These are phyloP conservation scores for Wallacemonas sp. DNA, from an alignment of 208 protist species.

Conservation along the genomic window DNA sequence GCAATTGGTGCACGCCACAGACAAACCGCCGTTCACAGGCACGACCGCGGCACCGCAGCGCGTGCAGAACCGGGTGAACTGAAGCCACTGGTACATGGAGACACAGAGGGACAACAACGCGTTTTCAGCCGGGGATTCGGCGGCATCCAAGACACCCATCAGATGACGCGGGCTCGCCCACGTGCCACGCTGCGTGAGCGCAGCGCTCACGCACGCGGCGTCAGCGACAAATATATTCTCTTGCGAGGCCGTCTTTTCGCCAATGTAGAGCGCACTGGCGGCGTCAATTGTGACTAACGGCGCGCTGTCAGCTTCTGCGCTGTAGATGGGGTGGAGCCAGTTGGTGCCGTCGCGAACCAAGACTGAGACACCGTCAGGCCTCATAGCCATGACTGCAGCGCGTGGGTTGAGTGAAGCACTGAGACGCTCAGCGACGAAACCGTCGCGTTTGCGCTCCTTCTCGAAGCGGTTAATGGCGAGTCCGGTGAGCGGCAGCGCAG, in stretches of 20 bases:
- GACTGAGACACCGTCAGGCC: conserved; percentile 18
- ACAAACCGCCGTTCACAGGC: conserved; percentile 18
- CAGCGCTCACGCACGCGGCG: conserved; percentile 5
- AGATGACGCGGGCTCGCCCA: conserved; percentile 14
- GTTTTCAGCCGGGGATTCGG: conserved; percentile 6
- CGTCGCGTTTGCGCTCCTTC: conserved; percentile 16
- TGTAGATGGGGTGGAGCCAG: conserved; percentile 28
- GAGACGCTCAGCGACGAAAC: conserved; percentile 26
- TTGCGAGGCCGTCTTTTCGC: conserved; percentile 16
- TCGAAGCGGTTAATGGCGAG: conserved; percentile 17
- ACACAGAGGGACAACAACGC: conserved; percentile 34
- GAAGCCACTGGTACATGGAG: conserved; percentile 26
- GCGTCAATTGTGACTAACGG: conserved; percentile 12
- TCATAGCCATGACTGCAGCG: conserved; percentile 20
- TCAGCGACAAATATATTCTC: conserved; percentile 31
- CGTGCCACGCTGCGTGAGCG: background rate
- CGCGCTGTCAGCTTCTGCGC: background rate
- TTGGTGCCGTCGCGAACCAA: conserved; percentile 6
- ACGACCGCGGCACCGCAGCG: conserved; percentile 24
- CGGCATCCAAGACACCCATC: conserved; percentile 3
- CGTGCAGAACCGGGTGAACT: conserved; percentile 22
- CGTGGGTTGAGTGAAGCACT: conserved; percentile 12
- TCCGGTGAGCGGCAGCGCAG: conserved; percentile 4
- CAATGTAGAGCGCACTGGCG: conserved; percentile 22
- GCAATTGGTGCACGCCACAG: conserved; percentile 21